A percentile compares a stretch with the other conserved stretches of the same genome.
Conservation (phyloP, 1,139 yeast genomes). For the Yamadazyma jaroonii region DNA sequence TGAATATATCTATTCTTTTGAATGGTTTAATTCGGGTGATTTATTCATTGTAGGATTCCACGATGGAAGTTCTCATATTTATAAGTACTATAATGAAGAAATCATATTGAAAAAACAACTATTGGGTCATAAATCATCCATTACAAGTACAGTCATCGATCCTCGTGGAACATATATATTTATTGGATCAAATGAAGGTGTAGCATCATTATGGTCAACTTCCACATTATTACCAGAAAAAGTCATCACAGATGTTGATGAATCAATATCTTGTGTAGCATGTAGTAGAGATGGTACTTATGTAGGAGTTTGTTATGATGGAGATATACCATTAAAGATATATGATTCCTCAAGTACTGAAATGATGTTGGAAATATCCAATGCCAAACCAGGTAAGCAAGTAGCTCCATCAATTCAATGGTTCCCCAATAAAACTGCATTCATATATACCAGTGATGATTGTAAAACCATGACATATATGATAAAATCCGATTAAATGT, state of each 20-base stretch:
- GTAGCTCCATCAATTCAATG: conserved; percentile 36
- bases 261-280: conserved; percentile 45
- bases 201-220: conserved; percentile 60
- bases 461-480: conserved; percentile 30
- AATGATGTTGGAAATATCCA: conserved; percentile 34
- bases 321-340: conserved; percentile 35
- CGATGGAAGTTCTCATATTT: conserved; percentile 32
- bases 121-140: conserved; percentile 52
- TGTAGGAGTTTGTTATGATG: conserved; percentile 45
- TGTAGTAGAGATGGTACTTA: conserved; percentile 44
- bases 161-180: conserved; percentile 56
- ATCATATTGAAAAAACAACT: conserved; percentile 12
- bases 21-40: conserved; percentile 30
- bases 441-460: conserved; percentile 32
- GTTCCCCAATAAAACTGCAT: conserved; percentile 39
- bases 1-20: conserved; percentile 36
- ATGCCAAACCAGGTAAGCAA: conserved; percentile 34
- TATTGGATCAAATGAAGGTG: conserved; percentile 70
- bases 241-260: conserved; percentile 49
- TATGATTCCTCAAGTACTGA: conserved; percentile 33
- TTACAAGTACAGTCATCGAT: conserved; percentile 51
- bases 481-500: conserved; percentile 13
- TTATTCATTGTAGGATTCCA: conserved; percentile 39
- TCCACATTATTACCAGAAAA: conserved; percentile 41
- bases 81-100: conserved; percentile 16